Base-by-base conservation (phyloP, 2,329 filamentous ascomycete genomes). In the Aureobasidium sp. region DNA sequence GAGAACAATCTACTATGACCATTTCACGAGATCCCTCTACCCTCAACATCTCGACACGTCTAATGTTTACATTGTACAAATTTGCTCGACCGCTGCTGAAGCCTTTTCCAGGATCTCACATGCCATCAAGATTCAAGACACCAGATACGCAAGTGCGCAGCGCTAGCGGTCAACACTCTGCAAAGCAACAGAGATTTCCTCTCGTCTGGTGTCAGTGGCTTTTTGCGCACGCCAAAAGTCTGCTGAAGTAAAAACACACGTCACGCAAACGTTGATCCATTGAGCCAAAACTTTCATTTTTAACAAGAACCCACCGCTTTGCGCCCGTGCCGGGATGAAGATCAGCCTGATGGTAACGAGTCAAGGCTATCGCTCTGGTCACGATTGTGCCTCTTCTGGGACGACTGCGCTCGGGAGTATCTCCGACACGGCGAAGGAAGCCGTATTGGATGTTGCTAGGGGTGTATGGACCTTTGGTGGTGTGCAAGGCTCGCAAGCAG, bases 1-100 rank as follows among this genome's bases (percentile, higher is more conserved):
- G n/a, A 58, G 31, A 47, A 47, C 31, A 58, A 58, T 54, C 15
- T 47, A 58, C 40, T 37, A 58, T 58, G 22, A 47, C 29, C 52
- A 44, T 45, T 37, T 19, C 42, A 58, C 27, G 9, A 57, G 17
- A 9, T 35, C 29, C 11, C 29, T 45, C n/a, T 15, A 14, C 1
- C 17, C 8, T 22, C 22, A 58, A n/a, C 37, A 33, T 45, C 35
- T 35, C 45, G 15, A 49, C 29, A 33, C 12, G 29, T 33, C 31
- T 14, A 8, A 33, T 49, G 29, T 31, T 31, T 33, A 19, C 11
- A 8, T 8, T 11, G n/a, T 9, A 17, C 27, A 33, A n/a, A 5
- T n/a, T 3, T 15, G 3, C 15, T 31, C 17, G 17, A 54, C 27
- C 49, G 11, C 19, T 39, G 49, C 49, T 52, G 22, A 52, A 39